Evolutionary conservation across 2,329 filamentous ascomycete species (phyloP).

Genomic region (Alternaria sp.): DNA sequence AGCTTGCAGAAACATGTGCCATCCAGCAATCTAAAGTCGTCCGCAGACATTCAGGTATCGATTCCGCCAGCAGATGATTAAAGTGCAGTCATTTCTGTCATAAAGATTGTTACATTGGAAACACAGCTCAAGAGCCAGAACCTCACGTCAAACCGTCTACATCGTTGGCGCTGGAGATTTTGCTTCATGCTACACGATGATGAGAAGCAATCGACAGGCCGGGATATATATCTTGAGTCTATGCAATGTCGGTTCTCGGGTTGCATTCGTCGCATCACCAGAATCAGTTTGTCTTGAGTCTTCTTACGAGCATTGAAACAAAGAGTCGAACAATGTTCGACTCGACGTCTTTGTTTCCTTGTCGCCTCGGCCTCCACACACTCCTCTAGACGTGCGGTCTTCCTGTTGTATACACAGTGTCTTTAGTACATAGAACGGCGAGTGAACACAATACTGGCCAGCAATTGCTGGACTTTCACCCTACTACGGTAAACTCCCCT

Average conservation of each 20-base stretch:
- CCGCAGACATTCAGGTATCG: background rate
- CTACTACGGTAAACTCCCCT: background rate
- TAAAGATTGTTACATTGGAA: background rate
- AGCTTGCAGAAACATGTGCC: background rate
- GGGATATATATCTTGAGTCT: background rate
- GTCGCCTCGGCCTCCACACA: background rate
- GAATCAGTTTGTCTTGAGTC: background rate
- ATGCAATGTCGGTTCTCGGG: background rate
- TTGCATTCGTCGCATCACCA: background rate
- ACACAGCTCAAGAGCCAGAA: background rate
- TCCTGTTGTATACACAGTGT: background rate
- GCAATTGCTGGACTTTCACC: background rate
- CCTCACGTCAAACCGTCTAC: background rate
- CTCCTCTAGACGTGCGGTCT: background rate
- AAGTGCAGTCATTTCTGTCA: background rate
- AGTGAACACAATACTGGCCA: background rate
- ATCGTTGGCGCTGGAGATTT: background rate
- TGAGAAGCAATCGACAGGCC: background rate
- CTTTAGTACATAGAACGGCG: background rate
- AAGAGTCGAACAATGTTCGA: background rate
- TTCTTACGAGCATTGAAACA: background rate
- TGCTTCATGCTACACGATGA: background rate
- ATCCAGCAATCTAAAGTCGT: background rate
- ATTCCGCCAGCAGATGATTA: background rate
- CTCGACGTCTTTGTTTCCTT: slow-evolving; percentile 1